Base-by-base conservation (phyloP, 306 rosid species). In the Begonia masoniana region DNA sequence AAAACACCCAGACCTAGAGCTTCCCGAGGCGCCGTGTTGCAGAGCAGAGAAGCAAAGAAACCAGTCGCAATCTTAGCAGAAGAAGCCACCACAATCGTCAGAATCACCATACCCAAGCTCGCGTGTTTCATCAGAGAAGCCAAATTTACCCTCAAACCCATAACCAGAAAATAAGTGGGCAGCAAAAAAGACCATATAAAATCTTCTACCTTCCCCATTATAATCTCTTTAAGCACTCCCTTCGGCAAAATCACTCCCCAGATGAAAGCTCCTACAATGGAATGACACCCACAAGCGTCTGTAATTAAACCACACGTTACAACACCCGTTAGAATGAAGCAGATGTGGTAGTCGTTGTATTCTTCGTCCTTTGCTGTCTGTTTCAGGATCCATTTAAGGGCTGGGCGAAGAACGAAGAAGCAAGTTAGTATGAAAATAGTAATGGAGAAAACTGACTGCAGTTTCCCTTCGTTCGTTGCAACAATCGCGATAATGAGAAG, bases 251-350 rank as follows among this genome's bases (percentile, higher is more conserved):
- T 57, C 15, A 62, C 35, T 12, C 72, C 72, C 35, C 57, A 57
- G 52, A 57, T 52, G 61, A 66, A 71, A 17, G 68, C 68, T 4
- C 76, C 76, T 5, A 87, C 78, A 21, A 87, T 87, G 35, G 89
- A 68, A 24, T 87, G 89, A 12, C 94, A 80, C 17, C 96, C 96
- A 57, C 83, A 69, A 12, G 87, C 89, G 57, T 87, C 96, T 2
- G 96, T 87, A 43, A 83, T 49, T 54, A 87, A 87, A 3, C 94
- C 96, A 0, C 84, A 65, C 26, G 83, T 48, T 94, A 87, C 78
- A 50, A 87, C 94, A 6, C 94, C 89, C 0, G 89, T 80, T 15
- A 87, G 78, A 50, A 87, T 74, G 55, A 81, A 60, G 46, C 85
- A 83, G 15, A 87, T 66, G 21, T 74, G 49, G 66, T 80, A 83